Percentiles rank a stretch among this genome's conserved stretches.
phyloP scores from a whole-genome alignment of 2,329 filamentous ascomycete genomes.

The Fusarium tuaranense region DNA sequence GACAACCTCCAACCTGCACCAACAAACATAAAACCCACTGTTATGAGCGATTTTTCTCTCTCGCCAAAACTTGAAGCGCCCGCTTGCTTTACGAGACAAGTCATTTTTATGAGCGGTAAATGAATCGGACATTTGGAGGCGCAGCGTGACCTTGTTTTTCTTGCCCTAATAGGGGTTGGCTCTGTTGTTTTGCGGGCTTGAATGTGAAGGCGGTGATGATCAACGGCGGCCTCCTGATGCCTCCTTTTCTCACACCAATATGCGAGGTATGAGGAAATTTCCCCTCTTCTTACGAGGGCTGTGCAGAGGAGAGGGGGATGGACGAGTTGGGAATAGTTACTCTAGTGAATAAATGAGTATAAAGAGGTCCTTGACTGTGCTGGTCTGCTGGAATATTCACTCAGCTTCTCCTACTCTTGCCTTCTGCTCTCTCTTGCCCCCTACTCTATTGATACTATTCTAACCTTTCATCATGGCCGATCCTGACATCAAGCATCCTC shows the following conservation, averaged over 20 bases:
- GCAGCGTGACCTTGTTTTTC: conserved; percentile 14
- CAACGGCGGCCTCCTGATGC: conserved; percentile 2
- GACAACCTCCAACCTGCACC: conserved; percentile 27
- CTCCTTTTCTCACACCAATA: background rate
- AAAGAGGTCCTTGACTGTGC: conserved; percentile 16
- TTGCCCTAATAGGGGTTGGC: conserved; percentile 5
- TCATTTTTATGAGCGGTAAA: background rate
- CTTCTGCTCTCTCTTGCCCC: background rate
- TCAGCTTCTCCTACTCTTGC: conserved; percentile 15
- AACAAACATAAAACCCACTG: background rate
- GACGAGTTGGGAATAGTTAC: conserved; percentile 27
- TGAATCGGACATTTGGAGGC: conserved; percentile 12
- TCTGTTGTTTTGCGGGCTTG: background rate
- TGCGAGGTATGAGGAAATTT: conserved; percentile 18
- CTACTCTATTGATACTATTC: background rate
- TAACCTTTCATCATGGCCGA: conserved; percentile 23
- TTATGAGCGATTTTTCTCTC: conserved; percentile 35
- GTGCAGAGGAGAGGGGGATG: conserved; percentile 9
- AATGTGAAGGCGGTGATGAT: background rate
- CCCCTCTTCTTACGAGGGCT: conserved; percentile 11
- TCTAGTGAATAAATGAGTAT: conserved; percentile 15
- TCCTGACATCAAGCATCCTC: conserved; percentile 22
- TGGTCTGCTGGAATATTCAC: conserved; percentile 15
- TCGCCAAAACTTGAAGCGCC: conserved; percentile 8
- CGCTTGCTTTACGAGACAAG: conserved; percentile 10